Evolutionary conservation across 208 protist species (phyloP).

Genomic region (Ichthyophonus hoferi): DNA sequence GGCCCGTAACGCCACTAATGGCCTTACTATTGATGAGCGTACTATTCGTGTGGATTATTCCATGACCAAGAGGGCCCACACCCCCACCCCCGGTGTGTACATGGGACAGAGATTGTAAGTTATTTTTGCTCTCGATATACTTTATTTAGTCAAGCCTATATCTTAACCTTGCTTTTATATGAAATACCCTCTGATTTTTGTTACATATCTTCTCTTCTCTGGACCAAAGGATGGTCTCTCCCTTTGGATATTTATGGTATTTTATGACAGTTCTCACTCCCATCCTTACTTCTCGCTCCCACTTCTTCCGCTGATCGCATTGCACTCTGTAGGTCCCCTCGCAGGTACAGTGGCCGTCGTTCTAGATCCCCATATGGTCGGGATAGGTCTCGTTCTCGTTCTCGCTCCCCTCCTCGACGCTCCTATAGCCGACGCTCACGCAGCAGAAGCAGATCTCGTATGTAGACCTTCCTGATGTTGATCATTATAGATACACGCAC

Average conservation of each 20-base stretch:
- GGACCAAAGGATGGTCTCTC: no score
- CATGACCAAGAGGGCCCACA: conserved; percentile 14
- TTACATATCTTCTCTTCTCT: neutral
- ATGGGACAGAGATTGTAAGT: neutral
- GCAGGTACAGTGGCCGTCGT: neutral
- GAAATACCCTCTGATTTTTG: neutral
- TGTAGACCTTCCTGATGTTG: no score
- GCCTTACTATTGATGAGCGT: neutral
- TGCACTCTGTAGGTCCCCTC: neutral
- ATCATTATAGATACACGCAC: no score
- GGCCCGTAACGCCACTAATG: neutral
- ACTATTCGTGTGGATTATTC: conserved; percentile 19
- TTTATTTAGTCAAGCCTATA: neutral
- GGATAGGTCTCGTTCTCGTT: neutral
- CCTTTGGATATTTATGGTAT: no score
- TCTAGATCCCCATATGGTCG: neutral
- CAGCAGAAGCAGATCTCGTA: neutral
- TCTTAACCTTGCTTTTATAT: neutral
- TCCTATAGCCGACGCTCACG: neutral
- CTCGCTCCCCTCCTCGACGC: neutral
- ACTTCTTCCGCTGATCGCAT: neutral
- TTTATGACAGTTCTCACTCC: no score
- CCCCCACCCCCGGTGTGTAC: conserved; percentile 16
- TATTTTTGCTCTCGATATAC: no score
- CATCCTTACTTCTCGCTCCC: neutral